Evolutionary conservation across 495 filamentous ascomycete species (phyloP).

Genomic region (Thozetella sp.): DNA sequence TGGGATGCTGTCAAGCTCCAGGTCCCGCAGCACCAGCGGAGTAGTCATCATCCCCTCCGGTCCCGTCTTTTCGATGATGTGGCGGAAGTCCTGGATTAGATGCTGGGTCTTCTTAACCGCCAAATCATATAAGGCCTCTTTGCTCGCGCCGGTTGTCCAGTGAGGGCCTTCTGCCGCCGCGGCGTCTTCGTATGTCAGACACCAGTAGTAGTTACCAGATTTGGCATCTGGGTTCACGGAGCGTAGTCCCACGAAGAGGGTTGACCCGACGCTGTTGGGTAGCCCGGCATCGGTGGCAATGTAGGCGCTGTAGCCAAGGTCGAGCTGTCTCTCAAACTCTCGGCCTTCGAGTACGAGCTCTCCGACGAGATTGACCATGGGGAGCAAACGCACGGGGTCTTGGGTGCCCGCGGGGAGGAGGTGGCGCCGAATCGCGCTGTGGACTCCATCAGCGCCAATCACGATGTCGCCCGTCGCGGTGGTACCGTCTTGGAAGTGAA

Average conservation of each 20-base stretch:
- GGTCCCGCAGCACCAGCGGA: conserved; percentile 9
- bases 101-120: not conserved
- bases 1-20: conserved; percentile 13
- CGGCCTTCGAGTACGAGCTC: not conserved
- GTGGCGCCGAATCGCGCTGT: too few relatives aligned
- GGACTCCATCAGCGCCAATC: not conserved
- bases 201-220: not conserved
- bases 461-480: not conserved
- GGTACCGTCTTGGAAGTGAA: not conserved
- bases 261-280: too few relatives aligned
- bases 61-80: not conserved
- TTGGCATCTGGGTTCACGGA: not conserved
- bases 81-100: not conserved
- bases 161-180: not conserved
- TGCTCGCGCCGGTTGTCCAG: not conserved
- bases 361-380: not conserved
- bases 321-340: not conserved
- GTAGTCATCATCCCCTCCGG: not conserved
- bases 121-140: not conserved
- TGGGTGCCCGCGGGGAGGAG: too few relatives aligned
- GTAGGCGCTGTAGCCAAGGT: not conserved
- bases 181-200: not conserved
- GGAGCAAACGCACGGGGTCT: not conserved
- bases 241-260: not conserved
- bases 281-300: not conserved